phyloP scores from a whole-genome alignment of 2,329 filamentous ascomycete species.

The Neopestalotiopsis sp. region DNA sequence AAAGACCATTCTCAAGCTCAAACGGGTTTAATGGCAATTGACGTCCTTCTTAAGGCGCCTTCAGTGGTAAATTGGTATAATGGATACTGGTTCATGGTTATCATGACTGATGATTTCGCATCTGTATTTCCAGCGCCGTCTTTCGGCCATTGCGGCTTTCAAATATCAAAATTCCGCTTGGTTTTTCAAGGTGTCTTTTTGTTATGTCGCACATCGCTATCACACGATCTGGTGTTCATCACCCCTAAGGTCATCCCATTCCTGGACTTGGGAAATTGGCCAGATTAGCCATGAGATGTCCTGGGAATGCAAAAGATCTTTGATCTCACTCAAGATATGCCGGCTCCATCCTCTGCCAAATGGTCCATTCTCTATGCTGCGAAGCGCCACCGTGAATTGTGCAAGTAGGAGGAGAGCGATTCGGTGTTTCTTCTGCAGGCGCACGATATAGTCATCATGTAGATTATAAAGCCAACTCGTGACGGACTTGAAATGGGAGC shows the following conservation, averaged over 20 bases:
- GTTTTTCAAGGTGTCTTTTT: too few relatives aligned
- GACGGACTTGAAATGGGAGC: conserved; percentile 12
- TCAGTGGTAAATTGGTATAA: too few relatives aligned
- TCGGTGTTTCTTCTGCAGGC: neutral
- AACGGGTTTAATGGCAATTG: neutral
- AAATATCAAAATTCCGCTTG: too few relatives aligned
- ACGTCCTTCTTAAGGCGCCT: too few relatives aligned
- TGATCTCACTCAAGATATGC: conserved; percentile 18
- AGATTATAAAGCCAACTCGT: conserved; percentile 19
- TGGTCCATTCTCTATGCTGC: conserved; percentile 17
- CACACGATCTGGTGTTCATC: too few relatives aligned
- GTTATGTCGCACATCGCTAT: too few relatives aligned
- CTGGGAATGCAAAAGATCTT: neutral
- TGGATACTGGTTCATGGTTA: too few relatives aligned
- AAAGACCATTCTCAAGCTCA: conserved; percentile 1
- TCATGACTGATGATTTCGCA: too few relatives aligned
- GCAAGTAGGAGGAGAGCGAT: conserved; percentile 13
- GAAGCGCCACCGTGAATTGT: conserved; percentile 15
- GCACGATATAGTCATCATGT: conserved; percentile 12
- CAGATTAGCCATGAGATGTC: neutral
- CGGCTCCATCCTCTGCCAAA: conserved; percentile 19
- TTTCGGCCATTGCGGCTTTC: too few relatives aligned
- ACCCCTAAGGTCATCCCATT: neutral
- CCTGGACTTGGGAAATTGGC: neutral
- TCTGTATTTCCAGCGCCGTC: too few relatives aligned